Conservation (phyloP, 768 basidiomycete species). For the Xerocomus potaroensis region DNA sequence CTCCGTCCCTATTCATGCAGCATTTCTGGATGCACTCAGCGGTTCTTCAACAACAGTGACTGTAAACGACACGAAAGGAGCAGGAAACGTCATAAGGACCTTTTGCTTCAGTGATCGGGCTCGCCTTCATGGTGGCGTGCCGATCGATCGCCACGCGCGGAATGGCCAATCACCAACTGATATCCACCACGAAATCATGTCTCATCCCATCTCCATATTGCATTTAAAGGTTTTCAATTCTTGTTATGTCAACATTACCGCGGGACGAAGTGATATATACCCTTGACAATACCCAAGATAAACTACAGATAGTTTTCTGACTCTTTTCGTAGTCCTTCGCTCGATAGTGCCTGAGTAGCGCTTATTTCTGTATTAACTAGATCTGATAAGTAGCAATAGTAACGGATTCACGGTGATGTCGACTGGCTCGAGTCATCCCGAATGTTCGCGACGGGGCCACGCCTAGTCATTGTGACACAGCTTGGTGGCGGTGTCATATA, state of each 20-base stretch:
- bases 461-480: background rate
- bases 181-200: constrained; percentile 5
- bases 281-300: constrained; percentile 18
- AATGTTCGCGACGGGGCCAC: background rate
- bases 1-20: constrained; percentile 23
- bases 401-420: background rate
- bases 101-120: constrained; percentile 12
- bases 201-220: constrained; percentile 6
- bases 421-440: background rate
- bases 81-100: constrained; percentile 28
- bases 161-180: constrained; percentile 3
- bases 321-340: background rate
- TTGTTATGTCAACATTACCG: constrained; percentile 3
- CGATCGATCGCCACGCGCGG: constrained; percentile 21
- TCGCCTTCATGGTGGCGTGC: constrained; percentile 7
- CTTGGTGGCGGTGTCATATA: constrained; percentile 6
- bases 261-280: constrained; percentile 19
- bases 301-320: constrained; percentile 9
- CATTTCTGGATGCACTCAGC: constrained; percentile 25
- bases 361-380: constrained; percentile 13
- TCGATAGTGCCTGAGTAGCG: background rate
- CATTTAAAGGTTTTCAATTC: constrained; percentile 3
- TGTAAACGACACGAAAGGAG: constrained; percentile 34
- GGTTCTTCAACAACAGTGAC: constrained; percentile 31
- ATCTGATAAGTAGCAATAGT: constrained; percentile 1